Evolutionary conservation across 192 early-diverging fungal species (phyloP), one percentile per base, ranked within the genome.

Genomic region (Podochytrium sp.): DNA sequence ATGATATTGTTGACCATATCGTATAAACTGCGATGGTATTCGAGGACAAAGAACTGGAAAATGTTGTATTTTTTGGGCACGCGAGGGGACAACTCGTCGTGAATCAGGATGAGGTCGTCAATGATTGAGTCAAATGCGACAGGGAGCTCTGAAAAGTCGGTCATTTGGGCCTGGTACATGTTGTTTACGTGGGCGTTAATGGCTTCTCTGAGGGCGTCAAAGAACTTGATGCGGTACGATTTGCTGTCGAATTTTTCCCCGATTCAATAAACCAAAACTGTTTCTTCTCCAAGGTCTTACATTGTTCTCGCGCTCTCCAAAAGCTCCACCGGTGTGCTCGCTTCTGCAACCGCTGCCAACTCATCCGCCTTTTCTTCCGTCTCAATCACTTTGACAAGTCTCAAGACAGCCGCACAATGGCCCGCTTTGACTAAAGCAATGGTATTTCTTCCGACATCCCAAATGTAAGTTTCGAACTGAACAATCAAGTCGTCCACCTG

Each of bases 11-110:
- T 89, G 20, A 93, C 83, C 67, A 91, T 84, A 30, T 91, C 89
- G 62, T 96, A 96, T 1, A 98, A 91, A 34, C 92, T 88, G 53
- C 91, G 91, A 80, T 99, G 98, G 78, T 97, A 99, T 84, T 96
- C 96, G 34, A 96, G 82, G 1, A 98, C 93, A 80, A 92, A 97
- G 69, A 94, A 91, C 42, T 93, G 92, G 79, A 98, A 98, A n/a
- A 98, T 93, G 68, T 92, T 94, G 86, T 95, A 98, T 37, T 90
- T 90, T 53, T 90, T 88, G 5, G 98, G 96, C 59, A 98, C 96
- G 4, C 86, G 85, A 18, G 95, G 94, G 30, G 87, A 88, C 2
- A 99, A 80, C 10, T 95, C 91, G 77, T 98, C 95, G 74, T 89
- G 89, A 0, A 97, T 92, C 61, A 96, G 73, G 4, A 91, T 91